Evolutionary conservation across 805 yeast species (phyloP), one percentile per base, ranked within the genome.

Genomic region (Yarrowia bubula): DNA sequence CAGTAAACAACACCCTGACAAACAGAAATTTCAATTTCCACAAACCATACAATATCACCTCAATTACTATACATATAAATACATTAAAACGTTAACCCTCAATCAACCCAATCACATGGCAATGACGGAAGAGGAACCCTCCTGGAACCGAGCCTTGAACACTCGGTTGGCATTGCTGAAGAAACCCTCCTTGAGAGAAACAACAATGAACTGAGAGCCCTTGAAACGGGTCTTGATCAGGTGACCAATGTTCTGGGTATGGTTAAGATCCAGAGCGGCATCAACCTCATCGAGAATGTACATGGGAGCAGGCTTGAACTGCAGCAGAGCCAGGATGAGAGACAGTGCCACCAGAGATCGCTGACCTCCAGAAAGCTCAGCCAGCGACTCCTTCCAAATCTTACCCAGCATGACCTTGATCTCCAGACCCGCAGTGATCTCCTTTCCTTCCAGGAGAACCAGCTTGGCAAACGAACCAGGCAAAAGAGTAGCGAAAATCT

Each of bases 251-350:
- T 95, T 95, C 75, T 95, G 98, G 1, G 99, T 95, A 74, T 95
- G 99, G 66, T 96, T 90, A 69, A 93, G 82, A 80, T 95, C 99
- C 69, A 95, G 81, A 1, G 99, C 99, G 0, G 99, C 99, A 78
- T 95, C 99, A 42, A 95, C 98, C 77, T 95, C 99, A 77, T 95
- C 99, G 66, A 95, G 79, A 70, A 95, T 93, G 73, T 95, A 95
- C 96, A 95, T 90, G 8, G 99, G 99, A 1, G 99, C 99, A 5
- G 99, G 99, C 75, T 92, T 90, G 80, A 89, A 93, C 75, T 92
- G 96, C 58, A 95, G 79, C 67, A 95, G 80, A 0, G 98, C 97
- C 85, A 93, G 83, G 70, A 95, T 95, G 70, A 93, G 80, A 3
- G 98, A 90, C 65, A 95, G 78, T 0, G 99, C 99, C 68, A 93